Conservation (phyloP, 2,329 filamentous ascomycete species). For the Rutstroemia sydowiana region DNA sequence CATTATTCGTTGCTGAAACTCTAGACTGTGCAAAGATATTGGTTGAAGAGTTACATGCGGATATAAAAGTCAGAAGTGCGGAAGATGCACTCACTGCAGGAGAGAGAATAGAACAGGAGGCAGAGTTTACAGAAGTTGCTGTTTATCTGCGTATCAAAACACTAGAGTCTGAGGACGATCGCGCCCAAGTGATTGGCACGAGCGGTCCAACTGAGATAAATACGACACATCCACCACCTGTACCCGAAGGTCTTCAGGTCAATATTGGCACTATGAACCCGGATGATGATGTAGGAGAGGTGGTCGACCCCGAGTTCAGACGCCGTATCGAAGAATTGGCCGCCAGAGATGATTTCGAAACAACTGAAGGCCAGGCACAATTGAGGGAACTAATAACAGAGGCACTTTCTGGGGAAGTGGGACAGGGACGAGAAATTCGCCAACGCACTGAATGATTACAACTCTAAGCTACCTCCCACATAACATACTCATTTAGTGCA, state of each 20-base stretch:
- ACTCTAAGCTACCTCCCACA: slow-evolving; percentile 46
- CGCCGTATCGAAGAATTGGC: slow-evolving; percentile 85
- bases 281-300: slow-evolving; percentile 52
- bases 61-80: slow-evolving; percentile 56
- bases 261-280: slow-evolving; percentile 69
- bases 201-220: not conserved
- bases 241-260: slow-evolving; percentile 71
- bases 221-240: slow-evolving; percentile 37
- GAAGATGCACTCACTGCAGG: slow-evolving; percentile 68
- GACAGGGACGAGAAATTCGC: slow-evolving; percentile 58
- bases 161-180: slow-evolving; percentile 16
- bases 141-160: slow-evolving; percentile 53
- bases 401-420: slow-evolving; percentile 62
- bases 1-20: slow-evolving; percentile 87
- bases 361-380: slow-evolving; percentile 70
- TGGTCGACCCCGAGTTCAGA: slow-evolving; percentile 75
- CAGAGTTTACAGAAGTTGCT: slow-evolving; percentile 67
- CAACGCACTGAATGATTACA: slow-evolving; percentile 47
- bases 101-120: slow-evolving; percentile 73
- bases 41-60: slow-evolving; percentile 73
- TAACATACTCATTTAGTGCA: slow-evolving; percentile 45
- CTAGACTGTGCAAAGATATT: slow-evolving; percentile 70
- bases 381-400: slow-evolving; percentile 74
- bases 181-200: not conserved
- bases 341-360: slow-evolving; percentile 73